phyloP scores from a whole-genome alignment of 2,329 filamentous ascomycete genomes.

The Ophiosphaerella herpotricha region DNA sequence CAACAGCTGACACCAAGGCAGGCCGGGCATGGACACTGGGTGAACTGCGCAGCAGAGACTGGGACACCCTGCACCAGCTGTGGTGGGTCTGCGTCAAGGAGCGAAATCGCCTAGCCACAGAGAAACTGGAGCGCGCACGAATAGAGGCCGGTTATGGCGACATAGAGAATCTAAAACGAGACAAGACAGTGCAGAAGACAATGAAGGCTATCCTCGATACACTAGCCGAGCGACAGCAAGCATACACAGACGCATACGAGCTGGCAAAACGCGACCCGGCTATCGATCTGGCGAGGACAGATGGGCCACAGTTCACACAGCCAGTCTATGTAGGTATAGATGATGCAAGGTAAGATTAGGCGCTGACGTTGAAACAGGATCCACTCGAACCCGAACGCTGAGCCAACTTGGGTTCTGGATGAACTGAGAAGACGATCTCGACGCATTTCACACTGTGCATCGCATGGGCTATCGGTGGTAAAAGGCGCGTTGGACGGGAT shows the following conservation, averaged over 20 bases:
- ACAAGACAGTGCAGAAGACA: conserved; percentile 72
- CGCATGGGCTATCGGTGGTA: no score
- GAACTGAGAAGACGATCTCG: no score
- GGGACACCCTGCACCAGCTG: conserved; percentile 87
- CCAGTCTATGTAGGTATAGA: conserved; percentile 27
- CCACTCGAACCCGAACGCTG: conserved; percentile 21
- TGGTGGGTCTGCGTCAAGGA: conserved; percentile 97
- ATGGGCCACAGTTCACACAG: conserved; percentile 31
- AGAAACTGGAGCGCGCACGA: conserved; percentile 68
- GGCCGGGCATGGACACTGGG: conserved; percentile 81
- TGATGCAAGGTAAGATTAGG: no score
- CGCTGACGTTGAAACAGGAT: conserved; percentile 21
- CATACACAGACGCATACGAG: conserved; percentile 77
- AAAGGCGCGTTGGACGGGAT: no score
- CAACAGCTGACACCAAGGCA: conserved; percentile 31
- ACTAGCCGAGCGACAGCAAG: conserved; percentile 85
- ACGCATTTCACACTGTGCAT: no score
- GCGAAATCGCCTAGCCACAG: conserved; percentile 85
- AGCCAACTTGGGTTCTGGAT: background rate
- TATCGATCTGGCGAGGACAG: conserved; percentile 31
- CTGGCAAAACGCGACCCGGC: conserved; percentile 61
- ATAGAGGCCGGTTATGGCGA: conserved; percentile 75
- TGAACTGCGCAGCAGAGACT: conserved; percentile 87
- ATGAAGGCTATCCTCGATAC: conserved; percentile 83
- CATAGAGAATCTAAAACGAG: conserved; percentile 66